Evolutionary conservation across 768 basidiomycete species (phyloP).

Genomic region (Mycena vulgaris): DNA sequence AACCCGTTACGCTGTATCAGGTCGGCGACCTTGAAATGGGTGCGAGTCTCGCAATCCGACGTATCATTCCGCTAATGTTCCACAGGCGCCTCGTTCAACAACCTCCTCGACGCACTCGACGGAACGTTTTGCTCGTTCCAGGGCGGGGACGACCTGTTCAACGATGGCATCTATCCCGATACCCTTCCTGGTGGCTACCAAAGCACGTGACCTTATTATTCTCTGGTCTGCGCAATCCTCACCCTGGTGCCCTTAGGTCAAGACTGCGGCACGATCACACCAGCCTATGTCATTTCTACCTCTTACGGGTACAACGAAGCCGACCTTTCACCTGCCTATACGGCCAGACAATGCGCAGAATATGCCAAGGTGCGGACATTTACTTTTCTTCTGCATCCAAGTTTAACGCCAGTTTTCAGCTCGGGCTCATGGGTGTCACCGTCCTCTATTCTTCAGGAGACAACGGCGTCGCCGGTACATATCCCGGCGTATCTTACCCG

Average conservation of each 20-base stretch:
- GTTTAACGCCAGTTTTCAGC: slow-evolving; percentile 38
- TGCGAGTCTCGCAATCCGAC: slow-evolving; percentile 24
- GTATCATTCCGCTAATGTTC: not conserved
- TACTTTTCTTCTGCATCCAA: not conserved
- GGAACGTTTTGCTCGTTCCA: slow-evolving; percentile 60
- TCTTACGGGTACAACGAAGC: slow-evolving; percentile 63
- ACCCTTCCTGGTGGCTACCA: slow-evolving; percentile 48
- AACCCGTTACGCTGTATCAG: slow-evolving; percentile 60
- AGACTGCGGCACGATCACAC: slow-evolving; percentile 59
- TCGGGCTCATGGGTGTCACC: slow-evolving; percentile 74
- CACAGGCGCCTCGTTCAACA: slow-evolving; percentile 63
- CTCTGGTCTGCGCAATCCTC: not conserved
- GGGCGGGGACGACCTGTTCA: slow-evolving; percentile 57
- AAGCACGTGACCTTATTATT: slow-evolving; percentile 35
- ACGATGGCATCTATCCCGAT: slow-evolving; percentile 56
- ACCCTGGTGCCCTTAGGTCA: slow-evolving; percentile 10
- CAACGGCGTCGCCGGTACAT: slow-evolving; percentile 62
- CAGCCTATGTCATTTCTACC: slow-evolving; percentile 59
- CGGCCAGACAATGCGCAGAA: slow-evolving; percentile 63
- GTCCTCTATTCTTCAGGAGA: slow-evolving; percentile 75
- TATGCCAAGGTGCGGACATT: slow-evolving; percentile 41
- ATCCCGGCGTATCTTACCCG: not conserved
- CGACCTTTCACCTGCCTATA: slow-evolving; percentile 55
- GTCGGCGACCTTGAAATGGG: slow-evolving; percentile 61
- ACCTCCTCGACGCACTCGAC: slow-evolving; percentile 65